Base-by-base conservation (phyloP, 129 eudicot species). In the Apium graveolens region DNA sequence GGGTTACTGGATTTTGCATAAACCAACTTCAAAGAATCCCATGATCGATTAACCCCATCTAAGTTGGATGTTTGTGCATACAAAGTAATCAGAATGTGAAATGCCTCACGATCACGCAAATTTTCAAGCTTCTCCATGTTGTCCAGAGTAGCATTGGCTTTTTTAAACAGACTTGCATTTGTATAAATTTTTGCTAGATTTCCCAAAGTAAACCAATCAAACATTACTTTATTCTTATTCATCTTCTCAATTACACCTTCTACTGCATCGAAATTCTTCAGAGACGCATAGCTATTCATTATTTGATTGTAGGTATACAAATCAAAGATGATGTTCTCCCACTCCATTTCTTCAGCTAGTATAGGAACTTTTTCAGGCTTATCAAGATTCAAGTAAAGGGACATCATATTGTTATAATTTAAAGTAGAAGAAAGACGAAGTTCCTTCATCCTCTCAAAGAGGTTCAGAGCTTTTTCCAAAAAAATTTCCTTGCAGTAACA, bases 401-500 rank as follows among this genome's bases (percentile, higher is more conserved):
- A 11, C 45, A 83, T 73, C 80, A 86, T n/a, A 74, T 77, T 86
- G 83, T 83, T 88, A 66, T 79, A 83, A 39, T 69, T 77, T 24
- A 86, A 51, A 53, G 88, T 74, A 41, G 87, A 72, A 8, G 73
- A 20, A 74, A 76, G 73, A 44, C 72, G 78, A 45, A 79, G 53
- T 43, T 32, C 77, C 86, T 83, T 88, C 77, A 88, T 83, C 79
- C 81, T 73, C 62, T 86, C 86, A 66, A 86, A 88, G 79, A 84
- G 82, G 34, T 81, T 75, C 70, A 24, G 21, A 68, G 86, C 92
- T 77, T 88, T 81, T 38, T 88, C 92, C 20, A 79, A 72, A 48
- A n/a, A 43, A 70, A 77, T 83, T 75, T 88, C 84, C 79, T 32
- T 65, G 92, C 89, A 79, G 65, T 86, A 88, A 75, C 86, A 86